Base-by-base conservation (phyloP, 2,329 filamentous ascomycete species). In the Aspergillus quadrilineatus region DNA sequence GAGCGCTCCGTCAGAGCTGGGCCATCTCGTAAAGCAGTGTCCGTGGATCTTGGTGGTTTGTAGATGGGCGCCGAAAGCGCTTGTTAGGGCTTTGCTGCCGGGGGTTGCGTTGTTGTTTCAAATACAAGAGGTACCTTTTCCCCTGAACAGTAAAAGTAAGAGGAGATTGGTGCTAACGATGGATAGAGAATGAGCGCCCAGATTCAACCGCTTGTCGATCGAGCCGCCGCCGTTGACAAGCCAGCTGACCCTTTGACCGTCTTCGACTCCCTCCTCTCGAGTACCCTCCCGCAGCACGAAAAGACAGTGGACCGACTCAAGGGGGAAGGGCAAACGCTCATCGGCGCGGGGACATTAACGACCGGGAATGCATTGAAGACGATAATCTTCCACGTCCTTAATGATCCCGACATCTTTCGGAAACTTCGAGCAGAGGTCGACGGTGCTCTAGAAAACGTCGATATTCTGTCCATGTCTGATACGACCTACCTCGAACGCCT, bases 1-100 rank as follows among this genome's bases (percentile, higher is more conserved):
- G 4, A 30, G 41, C 6, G 50, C 50, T 4, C 50, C 50, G 6
- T 45, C 41, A 1, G 50, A 52, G 41, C 50, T 52, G 6, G 29
- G 50, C 4, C 50, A 52, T 41, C n/a, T 52, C 3, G 50, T 52
- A 4, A 52, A 52, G 32, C 50, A 52, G 34, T 52, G 50, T 29
- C 50, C 50, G 14, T 52, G 50, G 50, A 30, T 52, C 10, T 44
- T 52, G 28, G 41, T 41, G 10, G 4, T 52, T n/a, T 26, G 45
- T 8, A 36, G 42, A 12, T 34, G 30, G 9, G 6, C 45, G n/a
- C 50, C 50, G 28, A 36, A n/a, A n/a, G 7, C 28, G 5, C 15
- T 52, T 8, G 50, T 52, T 2, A 22, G 50, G 15, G 17, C 28
- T 8, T 36, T 52, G 8, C 29, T 30, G 9, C 50, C 50, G 6